Percentiles rank a stretch among this genome's conserved stretches.
Conservation (phyloP, 2,329 filamentous ascomycete species). For the Sordariomycetes sp. region DNA sequence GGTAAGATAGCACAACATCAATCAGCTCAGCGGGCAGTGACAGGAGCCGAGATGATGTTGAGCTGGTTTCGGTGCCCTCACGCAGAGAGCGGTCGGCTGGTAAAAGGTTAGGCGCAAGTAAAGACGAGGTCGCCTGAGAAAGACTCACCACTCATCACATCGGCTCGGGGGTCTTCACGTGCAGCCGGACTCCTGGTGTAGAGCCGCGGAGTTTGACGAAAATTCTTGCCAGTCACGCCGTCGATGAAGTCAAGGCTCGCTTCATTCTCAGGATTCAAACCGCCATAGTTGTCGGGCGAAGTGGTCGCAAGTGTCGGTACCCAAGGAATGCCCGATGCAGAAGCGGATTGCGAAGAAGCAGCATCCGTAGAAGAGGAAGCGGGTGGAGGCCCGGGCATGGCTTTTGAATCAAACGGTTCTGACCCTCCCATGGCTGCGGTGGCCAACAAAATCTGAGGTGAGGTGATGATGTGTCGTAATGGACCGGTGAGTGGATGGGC, state of each 20-base stretch:
- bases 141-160: too few relatives aligned
- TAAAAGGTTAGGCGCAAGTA: too few relatives aligned
- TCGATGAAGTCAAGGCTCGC: slow-evolving; percentile 19
- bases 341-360: not conserved
- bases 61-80: not conserved
- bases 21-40: slow-evolving; percentile 67
- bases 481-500: too few relatives aligned
- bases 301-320: slow-evolving; percentile 9
- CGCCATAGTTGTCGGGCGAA: slow-evolving; percentile 18
- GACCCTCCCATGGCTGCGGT: not conserved
- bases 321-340: slow-evolving; percentile 5
- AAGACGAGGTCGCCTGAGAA: too few relatives aligned
- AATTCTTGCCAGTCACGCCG: slow-evolving; percentile 10
- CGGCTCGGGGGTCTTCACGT: too few relatives aligned
- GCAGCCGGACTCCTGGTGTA: too few relatives aligned
- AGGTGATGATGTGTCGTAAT: too few relatives aligned
- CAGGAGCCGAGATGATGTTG: slow-evolving; percentile 27
- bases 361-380: not conserved
- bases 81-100: too few relatives aligned
- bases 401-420: not conserved
- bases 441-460: not conserved
- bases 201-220: too few relatives aligned
- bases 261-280: slow-evolving; percentile 25
- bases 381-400: too few relatives aligned
- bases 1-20: slow-evolving; percentile 57